Evolutionary conservation across 148 eudicot genomes (phyloP), one percentile per base, ranked within the genome.

Genomic region (Nepenthes gracilis): DNA sequence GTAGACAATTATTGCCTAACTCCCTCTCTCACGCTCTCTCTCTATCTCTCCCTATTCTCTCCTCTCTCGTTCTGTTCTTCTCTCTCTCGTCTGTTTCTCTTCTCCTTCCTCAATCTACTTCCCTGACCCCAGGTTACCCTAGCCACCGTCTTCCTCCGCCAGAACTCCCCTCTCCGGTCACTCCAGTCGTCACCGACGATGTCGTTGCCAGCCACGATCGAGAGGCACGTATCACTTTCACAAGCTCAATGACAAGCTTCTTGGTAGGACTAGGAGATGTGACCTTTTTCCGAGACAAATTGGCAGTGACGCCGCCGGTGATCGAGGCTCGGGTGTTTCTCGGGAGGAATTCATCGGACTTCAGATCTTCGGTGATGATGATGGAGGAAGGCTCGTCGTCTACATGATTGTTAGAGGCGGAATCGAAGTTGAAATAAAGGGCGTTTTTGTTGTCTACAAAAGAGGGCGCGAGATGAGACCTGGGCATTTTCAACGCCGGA

Each of bases 201-300:
- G n/a, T n/a, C n/a, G n/a, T n/a, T n/a, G n/a, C n/a, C n/a, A n/a
- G n/a, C n/a, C n/a, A n/a, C n/a, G n/a, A n/a, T n/a, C n/a, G n/a
- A n/a, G n/a, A n/a, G n/a, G n/a, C n/a, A n/a, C n/a, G n/a, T n/a
- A n/a, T n/a, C n/a, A n/a, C 99, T 93, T 88, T 93, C 33, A 69
- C 14, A 55, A 83, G 80, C 85, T 86, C 89, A 47, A 88, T 93
- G 12, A 93, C 96, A 10, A 93, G 81, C 75, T 93, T 86, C 68
- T 93, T 93, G 0, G 86, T 55, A 6, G 99, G 96, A 62, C 84
- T 84, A 54, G 99, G 96, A 8, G 88, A 85, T 2, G 83, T 77
- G 3, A 96, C 99, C 85, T 93, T 93, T 68, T 93, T 93, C 9
- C 96, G 74, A 1, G 84, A 63, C 74, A 88, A 75, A 81, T 93